These are phyloP conservation scores for Rhodofomes roseus DNA, from an alignment of 1,284 basidiomycete species.

Conservation along the genomic window DNA sequence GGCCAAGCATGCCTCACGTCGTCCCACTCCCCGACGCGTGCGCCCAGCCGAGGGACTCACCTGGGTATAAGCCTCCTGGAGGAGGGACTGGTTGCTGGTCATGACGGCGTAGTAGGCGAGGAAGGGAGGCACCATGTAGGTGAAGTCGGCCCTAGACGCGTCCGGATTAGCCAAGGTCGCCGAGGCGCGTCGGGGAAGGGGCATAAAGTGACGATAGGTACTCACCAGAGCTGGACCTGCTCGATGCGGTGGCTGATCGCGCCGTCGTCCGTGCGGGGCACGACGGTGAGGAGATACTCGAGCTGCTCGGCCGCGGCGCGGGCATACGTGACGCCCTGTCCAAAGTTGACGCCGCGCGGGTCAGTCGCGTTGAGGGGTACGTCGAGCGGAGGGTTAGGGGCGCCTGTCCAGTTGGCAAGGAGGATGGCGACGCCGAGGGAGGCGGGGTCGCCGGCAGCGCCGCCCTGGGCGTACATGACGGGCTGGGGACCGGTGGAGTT, in stretches of 20 bases:
- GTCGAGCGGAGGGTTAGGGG: constrained; percentile 16
- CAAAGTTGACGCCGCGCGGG: not conserved
- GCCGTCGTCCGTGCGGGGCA: constrained; percentile 68
- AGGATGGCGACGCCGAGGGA: constrained; percentile 79
- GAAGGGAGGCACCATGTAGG: constrained; percentile 92
- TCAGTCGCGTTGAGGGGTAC: not conserved
- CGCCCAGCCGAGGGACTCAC: not conserved
- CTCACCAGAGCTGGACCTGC: constrained; percentile 70
- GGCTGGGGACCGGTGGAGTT: constrained; percentile 43
- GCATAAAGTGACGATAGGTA: not conserved
- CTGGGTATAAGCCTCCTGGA: constrained; percentile 76
- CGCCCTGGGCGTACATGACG: constrained; percentile 45
- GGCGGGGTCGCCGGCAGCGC: constrained; percentile 78
- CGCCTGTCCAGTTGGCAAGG: constrained; percentile 71
- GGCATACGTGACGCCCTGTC: constrained; percentile 50
- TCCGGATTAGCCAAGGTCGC: not conserved
- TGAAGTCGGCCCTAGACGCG: constrained; percentile 60
- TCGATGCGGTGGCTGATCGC: constrained; percentile 77
- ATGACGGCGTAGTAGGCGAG: constrained; percentile 84
- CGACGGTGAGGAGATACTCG: constrained; percentile 61
- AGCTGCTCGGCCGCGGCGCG: constrained; percentile 71
- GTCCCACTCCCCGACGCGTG: not conserved
- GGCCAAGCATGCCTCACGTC: too few species aligned
- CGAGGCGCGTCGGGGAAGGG: not conserved
- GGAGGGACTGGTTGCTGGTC: constrained; percentile 62